These are phyloP conservation scores for Ajuga chamaepitys DNA, from an alignment of 257 asterid species.

Conservation along the genomic window DNA sequence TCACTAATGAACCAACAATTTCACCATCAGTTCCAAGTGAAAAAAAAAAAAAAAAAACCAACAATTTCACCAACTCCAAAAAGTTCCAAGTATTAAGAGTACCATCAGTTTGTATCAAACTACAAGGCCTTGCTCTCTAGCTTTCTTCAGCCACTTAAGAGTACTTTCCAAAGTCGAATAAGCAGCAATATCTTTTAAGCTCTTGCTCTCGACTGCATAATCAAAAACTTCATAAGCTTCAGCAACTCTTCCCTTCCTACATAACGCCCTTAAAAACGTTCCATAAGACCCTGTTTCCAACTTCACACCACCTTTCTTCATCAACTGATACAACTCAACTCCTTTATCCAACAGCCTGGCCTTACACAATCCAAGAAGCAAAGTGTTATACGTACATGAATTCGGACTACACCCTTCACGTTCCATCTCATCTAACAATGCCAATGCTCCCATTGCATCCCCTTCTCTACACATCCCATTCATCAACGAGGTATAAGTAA, in stretches of 20 bases:
- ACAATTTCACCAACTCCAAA: neutral
- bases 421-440: conserved; percentile 75
- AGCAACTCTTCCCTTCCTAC: conserved; percentile 79
- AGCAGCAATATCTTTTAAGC: conserved; percentile 71
- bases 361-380: conserved; percentile 87
- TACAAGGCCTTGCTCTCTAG: conserved; percentile 71
- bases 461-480: conserved; percentile 93
- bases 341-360: conserved; percentile 65
- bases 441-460: conserved; percentile 63
- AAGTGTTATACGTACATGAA: conserved; percentile 73
- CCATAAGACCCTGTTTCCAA: conserved; percentile 81
- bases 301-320: conserved; percentile 54
- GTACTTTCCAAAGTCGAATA: conserved; percentile 76
- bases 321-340: conserved; percentile 55
- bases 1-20: neutral
- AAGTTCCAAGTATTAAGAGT: neutral
- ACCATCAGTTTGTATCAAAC: conserved; percentile 30
- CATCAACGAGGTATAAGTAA: conserved; percentile 90
- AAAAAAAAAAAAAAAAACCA: too few species aligned
- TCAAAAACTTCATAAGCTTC: conserved; percentile 87
- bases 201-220: conserved; percentile 85
- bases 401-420: conserved; percentile 65
- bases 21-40: neutral
- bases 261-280: conserved; percentile 57
- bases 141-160: conserved; percentile 78